Conservation (phyloP, 495 filamentous ascomycete genomes). For the Aspergillus bridgeri region DNA sequence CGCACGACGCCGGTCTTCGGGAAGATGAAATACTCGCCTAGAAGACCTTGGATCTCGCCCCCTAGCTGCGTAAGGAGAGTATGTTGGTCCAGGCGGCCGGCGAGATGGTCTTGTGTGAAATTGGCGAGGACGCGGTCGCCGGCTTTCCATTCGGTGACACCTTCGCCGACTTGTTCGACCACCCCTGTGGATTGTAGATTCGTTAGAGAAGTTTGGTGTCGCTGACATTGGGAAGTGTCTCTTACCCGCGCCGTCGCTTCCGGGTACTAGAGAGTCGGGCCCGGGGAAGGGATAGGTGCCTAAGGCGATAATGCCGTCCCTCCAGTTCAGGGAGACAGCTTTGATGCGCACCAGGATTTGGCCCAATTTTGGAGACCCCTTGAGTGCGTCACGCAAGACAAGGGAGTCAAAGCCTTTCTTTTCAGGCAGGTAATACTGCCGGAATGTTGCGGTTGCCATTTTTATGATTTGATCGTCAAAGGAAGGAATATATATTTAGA, state of each 20-base stretch:
- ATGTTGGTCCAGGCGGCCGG: slow-evolving; percentile 31
- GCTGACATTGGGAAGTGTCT: too few species aligned
- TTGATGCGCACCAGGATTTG: slow-evolving; percentile 54
- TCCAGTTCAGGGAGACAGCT: slow-evolving; percentile 66
- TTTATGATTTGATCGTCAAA: too few species aligned
- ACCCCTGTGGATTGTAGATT: too few species aligned
- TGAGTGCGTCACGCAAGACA: background rate
- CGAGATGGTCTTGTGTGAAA: slow-evolving; percentile 41
- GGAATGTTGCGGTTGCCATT: background rate
- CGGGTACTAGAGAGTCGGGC: background rate
- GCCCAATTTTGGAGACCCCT: background rate
- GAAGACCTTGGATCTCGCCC: slow-evolving; percentile 32
- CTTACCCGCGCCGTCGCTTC: slow-evolving; percentile 11
- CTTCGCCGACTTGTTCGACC: slow-evolving; percentile 41
- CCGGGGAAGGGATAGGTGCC: slow-evolving; percentile 24
- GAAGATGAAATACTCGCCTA: slow-evolving; percentile 39
- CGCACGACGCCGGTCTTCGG: slow-evolving; percentile 19
- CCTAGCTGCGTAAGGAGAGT: slow-evolving; percentile 36
- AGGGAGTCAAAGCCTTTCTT: slow-evolving; percentile 3
- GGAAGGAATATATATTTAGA: too few species aligned
- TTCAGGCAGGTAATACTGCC: slow-evolving; percentile 4
- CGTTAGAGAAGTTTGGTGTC: too few species aligned
- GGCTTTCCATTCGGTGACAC: slow-evolving; percentile 37
- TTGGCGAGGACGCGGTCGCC: slow-evolving; percentile 42
- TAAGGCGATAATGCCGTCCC: slow-evolving; percentile 62